Percentiles rank a stretch among this genome's conserved stretches.
Evolutionary conservation across 1,284 basidiomycete species (phyloP).

Genomic region (Naganishia liquefaciens): DNA sequence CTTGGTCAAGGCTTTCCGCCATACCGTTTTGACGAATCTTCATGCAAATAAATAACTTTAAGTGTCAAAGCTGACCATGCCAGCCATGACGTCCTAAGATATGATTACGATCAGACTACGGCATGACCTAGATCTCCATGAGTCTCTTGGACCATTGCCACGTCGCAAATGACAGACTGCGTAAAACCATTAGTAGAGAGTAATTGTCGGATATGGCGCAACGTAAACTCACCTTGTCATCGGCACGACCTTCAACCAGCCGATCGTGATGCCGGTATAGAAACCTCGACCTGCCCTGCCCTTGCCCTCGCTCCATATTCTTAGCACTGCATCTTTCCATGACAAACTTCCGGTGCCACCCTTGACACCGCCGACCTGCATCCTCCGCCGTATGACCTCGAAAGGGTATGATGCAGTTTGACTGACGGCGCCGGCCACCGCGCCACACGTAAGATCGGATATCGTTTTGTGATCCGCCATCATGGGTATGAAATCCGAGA

Average conservation of each 20-base stretch:
- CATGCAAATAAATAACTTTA: neutral
- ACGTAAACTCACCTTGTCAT: constrained; percentile 66
- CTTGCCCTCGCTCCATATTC: constrained; percentile 63
- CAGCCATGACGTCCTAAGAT: too few species aligned
- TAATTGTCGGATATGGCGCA: neutral
- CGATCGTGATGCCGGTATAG: constrained; percentile 89
- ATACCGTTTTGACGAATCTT: constrained; percentile 9
- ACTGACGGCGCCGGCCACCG: constrained; percentile 81
- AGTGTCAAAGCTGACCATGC: neutral
- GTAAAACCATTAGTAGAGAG: constrained; percentile 20
- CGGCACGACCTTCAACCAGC: constrained; percentile 93
- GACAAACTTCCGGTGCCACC: constrained; percentile 63
- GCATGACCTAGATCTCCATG: constrained; percentile 45
- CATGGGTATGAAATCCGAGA: constrained; percentile 55
- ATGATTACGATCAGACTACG: too few species aligned
- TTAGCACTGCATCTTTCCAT: constrained; percentile 72
- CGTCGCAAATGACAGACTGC: constrained; percentile 54
- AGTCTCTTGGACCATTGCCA: constrained; percentile 54
- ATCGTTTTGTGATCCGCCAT: constrained; percentile 51
- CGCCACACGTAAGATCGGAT: constrained; percentile 73
- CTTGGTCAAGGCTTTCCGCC: constrained; percentile 6
- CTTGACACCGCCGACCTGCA: constrained; percentile 91
- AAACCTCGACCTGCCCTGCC: constrained; percentile 79
- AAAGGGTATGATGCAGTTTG: constrained; percentile 96
- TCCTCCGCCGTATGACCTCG: constrained; percentile 86